Evolutionary conservation across 176 grass and related monocot species (phyloP).

Genomic region (Carex parvula): DNA sequence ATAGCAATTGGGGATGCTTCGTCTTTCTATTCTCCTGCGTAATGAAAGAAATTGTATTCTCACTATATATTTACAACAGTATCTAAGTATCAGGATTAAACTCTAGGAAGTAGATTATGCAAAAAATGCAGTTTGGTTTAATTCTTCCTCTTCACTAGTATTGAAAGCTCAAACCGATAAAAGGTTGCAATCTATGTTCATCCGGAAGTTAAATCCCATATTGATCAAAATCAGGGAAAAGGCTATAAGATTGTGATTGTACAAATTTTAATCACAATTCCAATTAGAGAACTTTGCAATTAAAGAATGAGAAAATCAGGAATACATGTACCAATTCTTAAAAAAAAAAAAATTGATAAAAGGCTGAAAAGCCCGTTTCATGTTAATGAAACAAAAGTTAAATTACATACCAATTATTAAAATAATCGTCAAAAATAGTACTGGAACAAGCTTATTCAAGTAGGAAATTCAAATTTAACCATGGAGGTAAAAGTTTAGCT

Average conservation of each 20-base stretch:
- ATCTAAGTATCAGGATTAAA: not conserved
- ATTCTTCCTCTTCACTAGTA: not conserved
- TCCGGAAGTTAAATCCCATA: not conserved
- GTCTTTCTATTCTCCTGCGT: constrained; percentile 34
- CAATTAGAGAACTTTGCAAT: not conserved
- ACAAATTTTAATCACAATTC: not conserved
- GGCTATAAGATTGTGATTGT: not conserved
- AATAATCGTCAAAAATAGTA: not conserved
- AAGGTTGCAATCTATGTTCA: not conserved
- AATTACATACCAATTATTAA: not conserved
- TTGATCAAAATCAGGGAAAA: not conserved
- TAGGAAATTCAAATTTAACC: not conserved
- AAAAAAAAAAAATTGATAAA: too few species aligned
- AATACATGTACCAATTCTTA: not conserved
- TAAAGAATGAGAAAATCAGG: not conserved
- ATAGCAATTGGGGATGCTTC: constrained; percentile 34
- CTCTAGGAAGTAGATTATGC: not conserved
- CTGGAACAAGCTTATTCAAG: not conserved
- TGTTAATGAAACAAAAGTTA: too few species aligned
- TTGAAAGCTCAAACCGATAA: not conserved
- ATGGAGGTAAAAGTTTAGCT: not conserved
- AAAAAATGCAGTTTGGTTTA: not conserved
- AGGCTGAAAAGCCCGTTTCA: too few species aligned
- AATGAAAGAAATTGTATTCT: not conserved
- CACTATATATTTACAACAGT: not conserved